A percentile compares a stretch with the other conserved stretches of the same genome.
Evolutionary conservation across 2,329 filamentous ascomycete species (phyloP).

Genomic region (Penicillium sp.): DNA sequence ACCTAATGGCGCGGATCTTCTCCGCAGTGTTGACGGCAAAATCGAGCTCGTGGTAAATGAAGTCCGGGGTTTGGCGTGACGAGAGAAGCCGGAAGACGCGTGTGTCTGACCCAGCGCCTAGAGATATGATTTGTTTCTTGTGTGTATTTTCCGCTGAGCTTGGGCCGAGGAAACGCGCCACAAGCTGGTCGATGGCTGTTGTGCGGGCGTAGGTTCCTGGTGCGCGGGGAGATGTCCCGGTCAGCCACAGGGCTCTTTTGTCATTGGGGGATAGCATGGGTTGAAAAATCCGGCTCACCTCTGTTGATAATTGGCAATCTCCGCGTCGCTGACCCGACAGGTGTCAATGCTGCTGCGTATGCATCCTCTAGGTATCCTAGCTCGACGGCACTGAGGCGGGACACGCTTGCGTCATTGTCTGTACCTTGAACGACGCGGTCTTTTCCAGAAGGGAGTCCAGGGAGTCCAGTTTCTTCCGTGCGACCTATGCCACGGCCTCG

Average conservation of each 20-base stretch:
- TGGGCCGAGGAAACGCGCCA: slow-evolving; percentile 65
- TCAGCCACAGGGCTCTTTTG: background rate
- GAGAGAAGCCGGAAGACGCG: slow-evolving; percentile 73
- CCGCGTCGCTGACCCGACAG: slow-evolving; percentile 50
- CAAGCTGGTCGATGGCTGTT: slow-evolving; percentile 73
- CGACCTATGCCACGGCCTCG: slow-evolving; percentile 43
- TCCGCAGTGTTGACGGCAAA: slow-evolving; percentile 70
- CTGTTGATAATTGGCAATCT: slow-evolving; percentile 90
- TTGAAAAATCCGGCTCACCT: slow-evolving; percentile 52
- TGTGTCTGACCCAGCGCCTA: slow-evolving; percentile 93
- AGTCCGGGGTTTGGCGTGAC: slow-evolving; percentile 36
- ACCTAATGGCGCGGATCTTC: slow-evolving; percentile 56
- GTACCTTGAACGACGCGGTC: slow-evolving; percentile 83
- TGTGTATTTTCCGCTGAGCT: slow-evolving; percentile 20
- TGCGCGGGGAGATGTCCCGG: background rate
- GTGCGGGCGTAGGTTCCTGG: slow-evolving; percentile 91
- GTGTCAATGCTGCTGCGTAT: slow-evolving; percentile 70
- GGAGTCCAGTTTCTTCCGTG: slow-evolving; percentile 19
- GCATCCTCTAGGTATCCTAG: slow-evolving; percentile 80
- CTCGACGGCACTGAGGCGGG: slow-evolving; percentile 81
- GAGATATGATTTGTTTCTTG: slow-evolving; percentile 74
- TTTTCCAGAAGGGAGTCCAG: slow-evolving; percentile 44
- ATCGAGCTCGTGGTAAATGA: slow-evolving; percentile 90
- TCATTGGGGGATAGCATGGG: slow-evolving; percentile 13
- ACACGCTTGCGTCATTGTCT: slow-evolving; percentile 86